Evolutionary conservation across 176 grass and related monocot species (phyloP).

Genomic region (Chrysopogon serrulatus): DNA sequence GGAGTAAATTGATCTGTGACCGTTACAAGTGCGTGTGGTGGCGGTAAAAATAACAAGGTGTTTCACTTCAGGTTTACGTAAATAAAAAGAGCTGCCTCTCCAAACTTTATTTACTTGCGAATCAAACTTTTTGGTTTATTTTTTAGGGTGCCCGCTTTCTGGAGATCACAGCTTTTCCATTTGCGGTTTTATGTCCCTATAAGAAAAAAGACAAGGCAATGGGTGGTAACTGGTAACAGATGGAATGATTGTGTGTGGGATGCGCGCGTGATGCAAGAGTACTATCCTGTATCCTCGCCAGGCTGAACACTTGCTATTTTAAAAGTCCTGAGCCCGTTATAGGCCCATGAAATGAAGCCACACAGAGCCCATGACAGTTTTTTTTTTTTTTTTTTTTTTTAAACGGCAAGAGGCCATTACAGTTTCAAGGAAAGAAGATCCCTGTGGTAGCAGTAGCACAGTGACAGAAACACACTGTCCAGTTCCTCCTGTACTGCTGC

Average conservation of each 20-base stretch:
- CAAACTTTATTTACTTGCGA: not conserved
- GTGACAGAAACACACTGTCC: not conserved
- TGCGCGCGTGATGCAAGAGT: not conserved
- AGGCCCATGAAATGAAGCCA: too few species aligned
- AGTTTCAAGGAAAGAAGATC: not conserved
- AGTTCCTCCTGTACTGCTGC: not conserved
- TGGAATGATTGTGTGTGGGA: not conserved
- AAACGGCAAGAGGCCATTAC: too few species aligned
- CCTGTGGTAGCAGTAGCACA: too few species aligned
- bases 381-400: too few species aligned
- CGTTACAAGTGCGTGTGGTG: not conserved
- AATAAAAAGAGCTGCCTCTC: not conserved
- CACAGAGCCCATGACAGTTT: too few species aligned
- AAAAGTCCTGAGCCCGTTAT: not conserved
- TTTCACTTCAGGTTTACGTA: constrained; percentile 21
- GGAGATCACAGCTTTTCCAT: not conserved
- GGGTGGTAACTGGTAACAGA: not conserved
- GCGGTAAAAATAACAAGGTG: constrained; percentile 1
- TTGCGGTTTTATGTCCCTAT: not conserved
- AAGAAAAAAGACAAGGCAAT: not conserved
- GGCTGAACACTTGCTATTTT: not conserved
- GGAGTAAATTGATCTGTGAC: not conserved
- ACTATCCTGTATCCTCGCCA: not conserved
- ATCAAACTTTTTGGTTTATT: not conserved
- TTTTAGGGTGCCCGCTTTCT: not conserved